A percentile compares a stretch with the other conserved stretches of the same genome.
Conservation (phyloP, 306 rosid genomes). For the Crotalaria pallida region DNA sequence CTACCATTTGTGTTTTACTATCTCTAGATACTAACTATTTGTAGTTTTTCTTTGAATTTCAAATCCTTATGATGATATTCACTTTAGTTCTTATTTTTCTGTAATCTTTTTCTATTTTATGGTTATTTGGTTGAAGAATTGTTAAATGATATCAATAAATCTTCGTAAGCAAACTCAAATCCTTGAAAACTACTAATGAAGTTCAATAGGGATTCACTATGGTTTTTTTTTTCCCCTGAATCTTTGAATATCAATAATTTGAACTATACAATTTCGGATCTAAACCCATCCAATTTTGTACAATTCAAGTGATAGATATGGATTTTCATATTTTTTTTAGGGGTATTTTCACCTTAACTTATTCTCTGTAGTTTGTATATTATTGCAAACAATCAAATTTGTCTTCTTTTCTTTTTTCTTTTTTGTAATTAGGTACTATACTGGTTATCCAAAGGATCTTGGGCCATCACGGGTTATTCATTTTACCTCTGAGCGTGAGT, state of each 20-base stretch:
- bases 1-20: neutral
- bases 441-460: conserved; percentile 84
- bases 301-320: too few relatives aligned
- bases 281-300: too few relatives aligned
- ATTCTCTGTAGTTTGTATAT: neutral
- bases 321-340: neutral
- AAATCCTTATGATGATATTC: neutral
- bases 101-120: neutral
- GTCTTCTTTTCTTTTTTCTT: neutral
- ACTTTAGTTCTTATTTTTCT: neutral
- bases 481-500: conserved; percentile 90
- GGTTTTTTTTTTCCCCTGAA: too few relatives aligned
- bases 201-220: neutral
- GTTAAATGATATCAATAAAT: neutral
- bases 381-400: neutral
- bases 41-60: neutral
- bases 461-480: conserved; percentile 80
- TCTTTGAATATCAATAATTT: too few relatives aligned
- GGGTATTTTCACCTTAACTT: neutral
- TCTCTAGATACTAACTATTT: neutral
- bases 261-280: too few relatives aligned
- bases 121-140: neutral
- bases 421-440: conserved; percentile 54
- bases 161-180: neutral
- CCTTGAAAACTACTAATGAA: neutral